A percentile compares a stretch with the other conserved stretches of the same genome.
Evolutionary conservation across 129 eudicot genomes (phyloP).

Genomic region (Deinandra increscens): DNA sequence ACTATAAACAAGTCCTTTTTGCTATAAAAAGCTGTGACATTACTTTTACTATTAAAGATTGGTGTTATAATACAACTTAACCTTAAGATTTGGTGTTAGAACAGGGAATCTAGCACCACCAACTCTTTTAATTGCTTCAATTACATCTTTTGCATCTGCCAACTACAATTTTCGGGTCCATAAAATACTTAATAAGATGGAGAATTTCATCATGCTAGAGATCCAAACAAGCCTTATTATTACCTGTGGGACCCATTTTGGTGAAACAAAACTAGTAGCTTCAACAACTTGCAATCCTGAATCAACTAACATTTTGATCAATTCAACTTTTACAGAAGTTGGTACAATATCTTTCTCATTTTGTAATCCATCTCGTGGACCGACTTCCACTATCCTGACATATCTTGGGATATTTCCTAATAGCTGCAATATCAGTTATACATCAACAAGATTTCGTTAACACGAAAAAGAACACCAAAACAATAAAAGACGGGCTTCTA

Average conservation of each 20-base stretch:
- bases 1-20: background rate
- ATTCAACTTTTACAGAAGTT: constrained; percentile 67
- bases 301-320: constrained; percentile 78
- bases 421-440: constrained; percentile 38
- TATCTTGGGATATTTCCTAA: constrained; percentile 50
- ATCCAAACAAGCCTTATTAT: background rate
- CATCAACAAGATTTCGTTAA: background rate
- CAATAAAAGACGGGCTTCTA: background rate
- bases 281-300: constrained; percentile 85
- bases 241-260: constrained; percentile 99
- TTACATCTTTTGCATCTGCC: constrained; percentile 87
- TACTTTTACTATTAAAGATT: background rate
- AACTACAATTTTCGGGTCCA: constrained; percentile 46
- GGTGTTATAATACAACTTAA: constrained; percentile 20
- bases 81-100: constrained; percentile 87
- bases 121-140: constrained; percentile 51
- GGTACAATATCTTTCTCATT: constrained; percentile 80
- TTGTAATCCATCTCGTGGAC: constrained; percentile 92
- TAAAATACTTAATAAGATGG: background rate
- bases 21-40: background rate
- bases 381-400: constrained; percentile 93
- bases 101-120: constrained; percentile 70
- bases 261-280: constrained; percentile 92
- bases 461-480: background rate
- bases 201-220: background rate